phyloP scores from a whole-genome alignment of 495 filamentous ascomycete genomes.

The Amorphotheca resinae region DNA sequence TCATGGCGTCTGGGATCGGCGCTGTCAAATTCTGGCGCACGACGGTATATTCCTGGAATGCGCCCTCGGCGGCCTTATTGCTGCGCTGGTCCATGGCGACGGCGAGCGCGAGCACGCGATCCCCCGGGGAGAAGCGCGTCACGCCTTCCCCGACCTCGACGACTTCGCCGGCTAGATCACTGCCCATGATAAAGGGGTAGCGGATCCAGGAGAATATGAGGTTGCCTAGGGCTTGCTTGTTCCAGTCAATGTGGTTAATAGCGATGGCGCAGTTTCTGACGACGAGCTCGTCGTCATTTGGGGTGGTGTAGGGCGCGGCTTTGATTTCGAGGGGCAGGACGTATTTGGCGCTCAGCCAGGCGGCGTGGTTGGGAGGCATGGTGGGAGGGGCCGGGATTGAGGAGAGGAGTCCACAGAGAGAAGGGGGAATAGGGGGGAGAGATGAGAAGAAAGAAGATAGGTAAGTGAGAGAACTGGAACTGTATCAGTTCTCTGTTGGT shows the following conservation, averaged over 20 bases:
- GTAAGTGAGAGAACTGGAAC: no score
- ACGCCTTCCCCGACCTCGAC: slow-evolving; percentile 33
- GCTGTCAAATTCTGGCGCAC: slow-evolving; percentile 20
- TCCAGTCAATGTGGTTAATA: slow-evolving; percentile 11
- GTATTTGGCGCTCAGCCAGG: slow-evolving; percentile 17
- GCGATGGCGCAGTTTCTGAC: slow-evolving; percentile 9
- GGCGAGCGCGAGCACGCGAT: slow-evolving; percentile 28
- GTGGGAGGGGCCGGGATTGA: no score
- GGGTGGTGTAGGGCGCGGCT: slow-evolving; percentile 5
- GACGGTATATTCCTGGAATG: slow-evolving; percentile 31
- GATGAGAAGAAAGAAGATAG: no score
- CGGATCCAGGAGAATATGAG: slow-evolving; percentile 19
- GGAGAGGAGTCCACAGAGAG: no score
- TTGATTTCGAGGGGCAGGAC: slow-evolving; percentile 23
- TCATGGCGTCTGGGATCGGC: slow-evolving; percentile 29
- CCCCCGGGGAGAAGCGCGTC: slow-evolving; percentile 31
- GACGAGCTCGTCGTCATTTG: slow-evolving; percentile 1
- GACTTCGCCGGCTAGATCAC: slow-evolving; percentile 42
- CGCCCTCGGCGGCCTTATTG: slow-evolving; percentile 4
- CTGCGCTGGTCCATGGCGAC: neutral
- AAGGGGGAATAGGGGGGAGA: no score
- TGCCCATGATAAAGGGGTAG: slow-evolving; percentile 39
- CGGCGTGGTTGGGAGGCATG: slow-evolving; percentile 19
- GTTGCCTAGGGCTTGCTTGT: slow-evolving; percentile 8
- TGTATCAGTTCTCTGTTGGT: no score